Evolutionary conservation across 176 grass and related monocot species (phyloP).

Genomic region (Lolium rigidum): DNA sequence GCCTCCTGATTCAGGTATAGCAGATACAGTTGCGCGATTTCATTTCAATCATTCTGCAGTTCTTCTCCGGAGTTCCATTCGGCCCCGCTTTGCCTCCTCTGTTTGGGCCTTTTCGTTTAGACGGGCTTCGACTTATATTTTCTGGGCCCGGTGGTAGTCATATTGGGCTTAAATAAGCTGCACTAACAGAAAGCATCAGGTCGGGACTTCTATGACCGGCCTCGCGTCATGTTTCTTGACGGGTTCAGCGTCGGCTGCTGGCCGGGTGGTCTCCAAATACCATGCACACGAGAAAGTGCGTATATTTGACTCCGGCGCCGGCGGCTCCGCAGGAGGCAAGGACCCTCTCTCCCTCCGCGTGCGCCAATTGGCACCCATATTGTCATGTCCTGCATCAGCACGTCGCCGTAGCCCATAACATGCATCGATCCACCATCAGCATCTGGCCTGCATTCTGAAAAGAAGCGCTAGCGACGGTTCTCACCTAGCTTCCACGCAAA

Average conservation of each 20-base stretch:
- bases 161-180: background rate
- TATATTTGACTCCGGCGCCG: background rate
- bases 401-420: background rate
- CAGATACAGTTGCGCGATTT: no score
- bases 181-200: background rate
- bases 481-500: no score
- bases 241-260: conserved; percentile 8
- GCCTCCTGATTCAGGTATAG: no score
- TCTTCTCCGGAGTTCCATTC: no score
- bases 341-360: background rate
- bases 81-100: no score
- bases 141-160: no score
- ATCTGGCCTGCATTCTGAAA: background rate
- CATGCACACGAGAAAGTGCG: background rate
- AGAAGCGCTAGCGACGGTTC: background rate
- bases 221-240: background rate
- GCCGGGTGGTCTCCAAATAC: background rate
- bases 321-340: background rate
- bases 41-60: no score
- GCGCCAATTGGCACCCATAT: background rate
- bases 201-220: background rate
- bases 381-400: background rate
- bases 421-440: background rate
- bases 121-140: background rate
- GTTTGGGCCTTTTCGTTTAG: background rate